Percentiles rank a stretch among this genome's conserved stretches.
Conservation (phyloP, 2,329 filamentous ascomycete species). For the Cladorrhinum sp. region DNA sequence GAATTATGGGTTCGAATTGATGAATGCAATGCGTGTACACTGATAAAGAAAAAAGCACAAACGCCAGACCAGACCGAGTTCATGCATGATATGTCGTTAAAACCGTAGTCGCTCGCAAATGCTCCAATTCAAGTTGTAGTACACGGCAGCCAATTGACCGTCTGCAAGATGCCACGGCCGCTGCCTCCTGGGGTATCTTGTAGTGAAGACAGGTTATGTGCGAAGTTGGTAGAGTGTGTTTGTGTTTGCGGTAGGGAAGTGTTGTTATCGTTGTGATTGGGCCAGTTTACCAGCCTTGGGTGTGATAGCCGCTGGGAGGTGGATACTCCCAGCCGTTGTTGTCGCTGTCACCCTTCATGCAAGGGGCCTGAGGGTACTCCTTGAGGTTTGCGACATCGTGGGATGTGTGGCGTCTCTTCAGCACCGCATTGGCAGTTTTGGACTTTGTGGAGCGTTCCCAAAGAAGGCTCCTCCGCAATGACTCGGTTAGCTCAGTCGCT, state of each 20-base stretch:
- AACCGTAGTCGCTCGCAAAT: slow-evolving; percentile 20
- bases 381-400: slow-evolving; percentile 87
- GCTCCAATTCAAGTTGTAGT: slow-evolving; percentile 22
- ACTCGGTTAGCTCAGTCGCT: slow-evolving; percentile 88
- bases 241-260: slow-evolving; percentile 12
- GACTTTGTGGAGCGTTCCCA: slow-evolving; percentile 97
- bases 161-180: slow-evolving; percentile 22
- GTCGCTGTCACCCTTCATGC: slow-evolving; percentile 58
- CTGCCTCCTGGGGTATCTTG: slow-evolving; percentile 25
- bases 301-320: slow-evolving; percentile 76
- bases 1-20: slow-evolving; percentile 23
- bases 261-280: slow-evolving; percentile 7
- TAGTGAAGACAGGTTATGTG: slow-evolving; percentile 18
- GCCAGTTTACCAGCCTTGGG: slow-evolving; percentile 70
- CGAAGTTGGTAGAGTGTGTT: slow-evolving; percentile 9
- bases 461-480: slow-evolving; percentile 82
- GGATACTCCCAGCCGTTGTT: slow-evolving; percentile 80
- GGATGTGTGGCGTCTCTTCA: slow-evolving; percentile 87
- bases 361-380: slow-evolving; percentile 68
- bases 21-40: slow-evolving; percentile 23
- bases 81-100: slow-evolving; percentile 26
- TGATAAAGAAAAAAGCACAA: slow-evolving; percentile 9
- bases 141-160: slow-evolving; percentile 24
- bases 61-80: slow-evolving; percentile 21
- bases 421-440: slow-evolving; percentile 78